Conservation (phyloP, 1,284 basidiomycete species). For the Xerocomus nothofagi region DNA sequence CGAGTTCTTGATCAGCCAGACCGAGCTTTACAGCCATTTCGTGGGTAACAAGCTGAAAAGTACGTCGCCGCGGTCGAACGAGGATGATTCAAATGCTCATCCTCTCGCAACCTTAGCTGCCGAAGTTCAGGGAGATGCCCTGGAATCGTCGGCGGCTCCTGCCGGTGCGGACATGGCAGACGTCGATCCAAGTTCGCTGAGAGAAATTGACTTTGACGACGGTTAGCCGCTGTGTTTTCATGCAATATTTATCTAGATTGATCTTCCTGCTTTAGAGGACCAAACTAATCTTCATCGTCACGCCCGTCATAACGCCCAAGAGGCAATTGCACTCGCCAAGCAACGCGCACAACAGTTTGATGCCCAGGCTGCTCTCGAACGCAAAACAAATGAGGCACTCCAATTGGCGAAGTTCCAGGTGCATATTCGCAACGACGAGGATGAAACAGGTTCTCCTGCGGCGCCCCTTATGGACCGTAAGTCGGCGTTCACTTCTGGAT, state of each 20-base stretch:
- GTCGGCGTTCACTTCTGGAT: constrained; percentile 29
- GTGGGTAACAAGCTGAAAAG: constrained; percentile 98
- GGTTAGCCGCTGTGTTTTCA: constrained; percentile 47
- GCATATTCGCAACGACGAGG: constrained; percentile 51
- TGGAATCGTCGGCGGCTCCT: constrained; percentile 43
- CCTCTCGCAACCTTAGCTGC: constrained; percentile 53
- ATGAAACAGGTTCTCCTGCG: constrained; percentile 32
- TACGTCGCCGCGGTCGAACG: constrained; percentile 40
- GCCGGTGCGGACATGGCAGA: constrained; percentile 60
- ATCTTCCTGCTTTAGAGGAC: constrained; percentile 55
- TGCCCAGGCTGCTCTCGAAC: constrained; percentile 73
- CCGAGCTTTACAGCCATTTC: constrained; percentile 99
- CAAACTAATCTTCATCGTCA: constrained; percentile 88
- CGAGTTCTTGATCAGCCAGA: constrained; percentile 99
- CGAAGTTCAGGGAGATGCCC: constrained; percentile 81
- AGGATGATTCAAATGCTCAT: constrained; percentile 19
- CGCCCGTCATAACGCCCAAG: constrained; percentile 88
- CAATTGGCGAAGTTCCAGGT: constrained; percentile 67
- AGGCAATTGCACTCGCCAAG: constrained; percentile 81
- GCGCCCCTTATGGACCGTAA: constrained; percentile 66
- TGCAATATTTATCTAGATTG: neutral
- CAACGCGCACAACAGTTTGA: constrained; percentile 88
- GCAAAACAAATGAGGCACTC: constrained; percentile 77
- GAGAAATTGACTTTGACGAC: constrained; percentile 93
- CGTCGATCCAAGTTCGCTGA: constrained; percentile 52